These are phyloP conservation scores for Aristolochia contorta DNA, from an alignment of 164 flowering plant species.

Conservation along the genomic window DNA sequence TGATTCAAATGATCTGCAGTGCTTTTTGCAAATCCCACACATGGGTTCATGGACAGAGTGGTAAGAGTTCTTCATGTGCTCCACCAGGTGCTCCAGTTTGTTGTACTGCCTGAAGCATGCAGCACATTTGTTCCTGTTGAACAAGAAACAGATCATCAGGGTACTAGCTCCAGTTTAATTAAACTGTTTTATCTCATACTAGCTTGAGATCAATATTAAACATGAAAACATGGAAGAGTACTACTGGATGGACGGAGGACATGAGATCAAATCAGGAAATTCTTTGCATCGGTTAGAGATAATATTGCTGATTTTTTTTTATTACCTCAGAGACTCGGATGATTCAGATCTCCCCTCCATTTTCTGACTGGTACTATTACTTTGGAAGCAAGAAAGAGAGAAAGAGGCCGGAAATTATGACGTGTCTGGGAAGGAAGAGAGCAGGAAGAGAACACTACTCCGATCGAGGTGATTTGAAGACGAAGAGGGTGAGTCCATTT, in stretches of 20 bases:
- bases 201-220: not conserved
- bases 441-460: not conserved
- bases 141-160: not conserved
- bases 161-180: too few species aligned
- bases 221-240: not conserved
- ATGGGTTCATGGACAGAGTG: constrained; percentile 89
- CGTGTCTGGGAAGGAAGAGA: not conserved
- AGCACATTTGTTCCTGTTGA: constrained; percentile 86
- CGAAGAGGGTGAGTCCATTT: too few species aligned
- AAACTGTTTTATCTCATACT: not conserved
- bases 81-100: constrained; percentile 79
- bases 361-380: too few species aligned
- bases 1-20: constrained; percentile 78
- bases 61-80: constrained; percentile 75
- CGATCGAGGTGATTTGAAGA: too few species aligned
- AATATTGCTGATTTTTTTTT: not conserved
- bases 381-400: not conserved
- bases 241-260: too few species aligned
- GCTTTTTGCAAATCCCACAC: constrained; percentile 80
- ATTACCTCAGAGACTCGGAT: constrained; percentile 25
- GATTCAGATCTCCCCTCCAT: constrained; percentile 23
- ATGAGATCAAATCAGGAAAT: too few species aligned
- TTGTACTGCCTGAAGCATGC: constrained; percentile 90
- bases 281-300: too few species aligned
- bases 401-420: not conserved